Evolutionary conservation across 2,329 filamentous ascomycete species (phyloP), one percentile per base, ranked within the genome.

Genomic region (Penicillium sclerotigenum): DNA sequence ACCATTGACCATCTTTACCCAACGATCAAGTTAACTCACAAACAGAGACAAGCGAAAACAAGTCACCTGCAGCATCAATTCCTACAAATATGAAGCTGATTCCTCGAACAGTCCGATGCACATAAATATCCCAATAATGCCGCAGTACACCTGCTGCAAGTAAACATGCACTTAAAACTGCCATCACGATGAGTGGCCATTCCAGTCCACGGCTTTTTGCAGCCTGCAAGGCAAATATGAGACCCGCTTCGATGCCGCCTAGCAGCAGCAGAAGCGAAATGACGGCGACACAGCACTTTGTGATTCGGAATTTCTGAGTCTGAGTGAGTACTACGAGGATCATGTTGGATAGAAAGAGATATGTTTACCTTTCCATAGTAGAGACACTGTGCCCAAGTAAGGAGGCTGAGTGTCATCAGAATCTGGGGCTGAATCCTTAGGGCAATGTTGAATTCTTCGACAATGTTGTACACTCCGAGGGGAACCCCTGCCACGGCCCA

Each of bases 1-100:
- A 52, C 37, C 24, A 24, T 10, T 13, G 10, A 1, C 10, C 5
- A 13, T 26, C 6, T 8, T 18, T 24, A 47, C 26, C 10, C n/a
- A 1, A 20, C 2, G 3, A 45, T 1, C 8, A 18, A 22, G 8
- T 24, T 36, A 13, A 70, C 73, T 57, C 59, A 77, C 73, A 73
- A 16, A 90, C 76, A 0, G 86, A 87, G 3, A 86, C 68, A 0
- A 90, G 73, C 0, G 86, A 89, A 52, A 86, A 86, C 4, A 90
- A 68, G 68, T 90, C 87, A 0, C 87, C 87, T 0, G 83, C 77
- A 0, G 86, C 87, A 70, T 90, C 87, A 41, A 90, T 87, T 1
- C 77, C 83, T 0, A 88, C 86, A 61, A 90, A 90, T 2, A 88
- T 74, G 69, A 90, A 89, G 1, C 86, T 88, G 37, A 90, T 89